A percentile compares a stretch with the other conserved stretches of the same genome.
Conservation (phyloP, 2,329 filamentous ascomycete species). For the Aaosphaeria arxii region DNA sequence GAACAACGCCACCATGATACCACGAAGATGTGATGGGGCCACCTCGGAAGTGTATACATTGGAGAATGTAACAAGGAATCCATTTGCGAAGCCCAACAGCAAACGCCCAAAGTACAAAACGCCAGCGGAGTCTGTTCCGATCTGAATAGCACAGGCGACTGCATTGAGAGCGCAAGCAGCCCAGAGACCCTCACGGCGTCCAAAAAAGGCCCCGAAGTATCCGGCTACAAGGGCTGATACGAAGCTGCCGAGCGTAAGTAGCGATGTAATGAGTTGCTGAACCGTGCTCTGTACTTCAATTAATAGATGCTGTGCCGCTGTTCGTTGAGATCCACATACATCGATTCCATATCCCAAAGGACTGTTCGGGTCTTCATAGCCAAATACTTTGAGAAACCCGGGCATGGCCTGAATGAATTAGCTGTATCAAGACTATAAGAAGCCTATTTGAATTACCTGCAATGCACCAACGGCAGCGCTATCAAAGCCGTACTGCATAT, state of each 20-base stretch:
- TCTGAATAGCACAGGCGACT: conserved; percentile 31
- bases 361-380: conserved; percentile 42
- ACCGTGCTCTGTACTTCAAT: conserved; percentile 40
- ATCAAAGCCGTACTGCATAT: conserved; percentile 54
- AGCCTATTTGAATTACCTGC: conserved; percentile 16
- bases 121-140: conserved; percentile 10
- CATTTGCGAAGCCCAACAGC: conserved; percentile 24
- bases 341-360: conserved; percentile 42
- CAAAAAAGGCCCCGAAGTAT: conserved; percentile 47
- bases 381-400: conserved; percentile 51
- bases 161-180: conserved; percentile 46
- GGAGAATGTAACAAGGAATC: conserved; percentile 54
- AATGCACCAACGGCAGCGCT: conserved; percentile 44
- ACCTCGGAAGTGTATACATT: conserved; percentile 50
- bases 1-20: not conserved
- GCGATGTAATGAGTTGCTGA: conserved; percentile 53
- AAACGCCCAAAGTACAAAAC: conserved; percentile 46
- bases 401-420: conserved; percentile 46
- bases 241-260: conserved; percentile 52
- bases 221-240: conserved; percentile 49
- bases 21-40: conserved; percentile 29
- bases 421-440: conserved; percentile 4
- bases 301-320: no score
- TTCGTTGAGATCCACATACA: conserved; percentile 14
- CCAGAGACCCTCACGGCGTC: conserved; percentile 48